Evolutionary conservation across 176 grass and related monocot genomes (phyloP), one percentile per base, ranked within the genome.

Genomic region (sorghum (Sorghum bicolor)): DNA sequence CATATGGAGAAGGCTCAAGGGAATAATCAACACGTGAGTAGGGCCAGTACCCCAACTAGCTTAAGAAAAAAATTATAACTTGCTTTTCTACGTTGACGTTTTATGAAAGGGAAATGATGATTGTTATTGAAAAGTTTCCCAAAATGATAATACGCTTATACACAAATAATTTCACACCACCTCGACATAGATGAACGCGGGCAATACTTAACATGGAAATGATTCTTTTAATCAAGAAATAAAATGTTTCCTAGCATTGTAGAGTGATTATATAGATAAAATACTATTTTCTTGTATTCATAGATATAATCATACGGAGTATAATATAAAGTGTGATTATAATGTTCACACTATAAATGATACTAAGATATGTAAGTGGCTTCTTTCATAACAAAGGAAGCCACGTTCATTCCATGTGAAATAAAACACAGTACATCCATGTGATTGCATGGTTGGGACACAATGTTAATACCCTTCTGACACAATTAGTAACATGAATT

Each of bases 1-100:
- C 82, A 67, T 76, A 52, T 22, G 82, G 73, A 67, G 82, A 16
- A 38, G 66, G 4, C 39, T 34, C 22, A 6, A 33, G 28, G 28
- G 75, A 78, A 71, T 78, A 70, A 78, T 71, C 1, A 20, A 60
- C 81, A 85, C 47, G 74, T 43, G 47, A 68, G 36, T 41, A 25
- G 83, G 74, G 19, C 74, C 63, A 28, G 12, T 2, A 43, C 19
- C 33, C 10, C 68, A 1, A 15, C 22, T 40, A 39, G 16, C 17
- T 19, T 20, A 52, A 52, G 17, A 7, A 3, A 13, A 25, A 28
- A 28, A 28, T 44, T 29, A 9, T 9, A 10, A 17, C 1, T 15
- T 17, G 14, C 8, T 43, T 71, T 71, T 6, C 15, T 43, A 72
- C 13, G 24, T 24, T 72, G 6, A 45, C 39, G 40, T 29, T 45